Percentiles rank a stretch among this genome's conserved stretches.
phyloP scores from a whole-genome alignment of 305 asterid genomes.

The Plantago rigida region DNA sequence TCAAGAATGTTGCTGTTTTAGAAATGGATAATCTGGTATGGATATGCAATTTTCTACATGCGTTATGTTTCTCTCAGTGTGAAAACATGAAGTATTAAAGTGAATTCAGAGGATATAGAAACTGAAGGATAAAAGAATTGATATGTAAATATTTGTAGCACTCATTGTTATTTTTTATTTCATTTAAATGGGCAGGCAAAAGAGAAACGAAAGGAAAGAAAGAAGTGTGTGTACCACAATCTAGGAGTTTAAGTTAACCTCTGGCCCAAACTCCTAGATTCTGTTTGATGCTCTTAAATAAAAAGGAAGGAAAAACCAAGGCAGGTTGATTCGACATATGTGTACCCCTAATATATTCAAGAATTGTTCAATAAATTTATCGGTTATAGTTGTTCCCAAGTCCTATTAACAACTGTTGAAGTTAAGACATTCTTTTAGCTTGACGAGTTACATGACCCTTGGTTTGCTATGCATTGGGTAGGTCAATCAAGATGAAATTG shows the following conservation, averaged over 20 bases:
- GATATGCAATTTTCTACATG: slow-evolving; percentile 18
- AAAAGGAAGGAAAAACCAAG: not conserved
- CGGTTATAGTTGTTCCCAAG: not conserved
- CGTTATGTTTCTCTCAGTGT: slow-evolving; percentile 1
- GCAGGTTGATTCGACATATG: too few species aligned
- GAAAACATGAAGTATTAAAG: not conserved
- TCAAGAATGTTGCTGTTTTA: slow-evolving; percentile 34
- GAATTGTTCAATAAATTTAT: slow-evolving; percentile 5
- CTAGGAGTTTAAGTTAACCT: not conserved
- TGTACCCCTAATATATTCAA: not conserved
- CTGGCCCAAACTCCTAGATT: not conserved
- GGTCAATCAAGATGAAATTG: slow-evolving; percentile 17
- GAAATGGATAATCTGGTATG: slow-evolving; percentile 54
- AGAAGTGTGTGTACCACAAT: not conserved
- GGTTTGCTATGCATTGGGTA: slow-evolving; percentile 8
- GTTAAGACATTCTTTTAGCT: not conserved
- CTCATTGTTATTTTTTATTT: slow-evolving; percentile 5
- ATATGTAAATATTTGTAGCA: not conserved
- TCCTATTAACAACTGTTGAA: not conserved
- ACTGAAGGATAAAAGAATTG: not conserved
- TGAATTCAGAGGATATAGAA: slow-evolving; percentile 10
- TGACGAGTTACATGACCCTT: not conserved
- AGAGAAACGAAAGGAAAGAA: slow-evolving; percentile 1
- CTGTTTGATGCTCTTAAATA: slow-evolving; percentile 4
- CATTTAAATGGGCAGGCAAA: slow-evolving; percentile 8